A percentile compares a stretch with the other conserved stretches of the same genome.
phyloP scores from a whole-genome alignment of 495 filamentous ascomycete genomes.

The Viridothelium virens region DNA sequence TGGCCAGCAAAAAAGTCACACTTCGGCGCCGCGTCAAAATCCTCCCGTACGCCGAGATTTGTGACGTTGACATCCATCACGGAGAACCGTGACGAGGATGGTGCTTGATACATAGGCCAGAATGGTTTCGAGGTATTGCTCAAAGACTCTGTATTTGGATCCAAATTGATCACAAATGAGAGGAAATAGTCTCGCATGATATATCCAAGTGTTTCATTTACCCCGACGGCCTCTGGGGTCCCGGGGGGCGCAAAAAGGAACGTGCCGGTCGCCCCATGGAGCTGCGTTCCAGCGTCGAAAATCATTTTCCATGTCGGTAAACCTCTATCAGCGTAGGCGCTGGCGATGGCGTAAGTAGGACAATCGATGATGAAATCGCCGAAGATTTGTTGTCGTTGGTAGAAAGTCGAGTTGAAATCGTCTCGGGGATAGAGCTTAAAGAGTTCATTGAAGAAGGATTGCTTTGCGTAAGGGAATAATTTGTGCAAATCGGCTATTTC shows the following conservation, averaged over 20 bases:
- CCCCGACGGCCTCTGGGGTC: constrained; percentile 16
- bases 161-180: constrained; percentile 40
- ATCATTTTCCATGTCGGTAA: constrained; percentile 21
- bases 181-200: constrained; percentile 56
- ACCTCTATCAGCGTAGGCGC: too few species aligned
- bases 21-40: constrained; percentile 18
- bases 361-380: constrained; percentile 23
- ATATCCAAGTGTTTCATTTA: constrained; percentile 24
- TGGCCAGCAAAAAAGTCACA: constrained; percentile 24
- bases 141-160: constrained; percentile 16
- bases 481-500: neutral
- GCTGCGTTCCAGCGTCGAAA: constrained; percentile 23
- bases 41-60: constrained; percentile 15
- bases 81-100: constrained; percentile 14
- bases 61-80: constrained; percentile 20
- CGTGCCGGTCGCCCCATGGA: constrained; percentile 27
- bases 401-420: constrained; percentile 25
- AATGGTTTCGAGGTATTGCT: constrained; percentile 15
- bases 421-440: constrained; percentile 20
- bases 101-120: constrained; percentile 23
- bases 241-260: constrained; percentile 20
- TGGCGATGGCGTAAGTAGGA: too few species aligned
- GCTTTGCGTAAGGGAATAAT: constrained; percentile 33
- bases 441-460: constrained; percentile 23
- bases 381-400: constrained; percentile 22